A percentile compares a stretch with the other conserved stretches of the same genome.
Conservation (phyloP, 2,329 filamentous ascomycete species). For the Pyrenophora graminea region DNA sequence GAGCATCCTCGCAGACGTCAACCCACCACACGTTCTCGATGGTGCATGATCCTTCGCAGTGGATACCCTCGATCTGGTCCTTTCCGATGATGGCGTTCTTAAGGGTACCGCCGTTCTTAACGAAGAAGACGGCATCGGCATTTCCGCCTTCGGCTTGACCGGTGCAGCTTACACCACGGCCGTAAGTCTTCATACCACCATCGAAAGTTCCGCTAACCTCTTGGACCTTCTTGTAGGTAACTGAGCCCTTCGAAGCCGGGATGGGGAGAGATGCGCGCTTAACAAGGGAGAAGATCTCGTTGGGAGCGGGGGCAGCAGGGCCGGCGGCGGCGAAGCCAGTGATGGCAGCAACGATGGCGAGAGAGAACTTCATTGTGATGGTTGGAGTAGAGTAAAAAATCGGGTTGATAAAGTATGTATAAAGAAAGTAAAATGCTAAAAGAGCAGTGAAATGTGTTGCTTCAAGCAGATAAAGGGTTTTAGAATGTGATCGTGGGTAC, state of each 20-base stretch:
- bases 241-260: slow-evolving; percentile 39
- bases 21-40: slow-evolving; percentile 50
- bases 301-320: slow-evolving; percentile 29
- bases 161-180: slow-evolving; percentile 45
- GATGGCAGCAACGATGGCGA: slow-evolving; percentile 31
- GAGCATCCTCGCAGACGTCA: slow-evolving; percentile 50
- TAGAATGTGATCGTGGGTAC: slow-evolving; percentile 23
- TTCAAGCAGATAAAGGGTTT: slow-evolving; percentile 32
- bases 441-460: slow-evolving; percentile 26
- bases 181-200: slow-evolving; percentile 43
- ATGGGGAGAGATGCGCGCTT: slow-evolving; percentile 40
- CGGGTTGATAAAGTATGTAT: slow-evolving; percentile 17
- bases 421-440: slow-evolving; percentile 22
- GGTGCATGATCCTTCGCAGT: slow-evolving; percentile 51
- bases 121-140: slow-evolving; percentile 57
- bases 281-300: slow-evolving; percentile 30
- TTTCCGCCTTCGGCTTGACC: slow-evolving; percentile 52
- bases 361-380: slow-evolving; percentile 42
- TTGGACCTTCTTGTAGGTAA: slow-evolving; percentile 33
- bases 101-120: slow-evolving; percentile 57
- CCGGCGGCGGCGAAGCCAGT: slow-evolving; percentile 36
- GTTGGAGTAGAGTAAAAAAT: slow-evolving; percentile 10
- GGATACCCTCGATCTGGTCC: slow-evolving; percentile 49
- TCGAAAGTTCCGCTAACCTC: slow-evolving; percentile 35
- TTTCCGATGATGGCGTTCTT: slow-evolving; percentile 61